These are phyloP conservation scores for Penicillium steckii DNA, from an alignment of 495 filamentous ascomycete genomes.

Conservation along the genomic window DNA sequence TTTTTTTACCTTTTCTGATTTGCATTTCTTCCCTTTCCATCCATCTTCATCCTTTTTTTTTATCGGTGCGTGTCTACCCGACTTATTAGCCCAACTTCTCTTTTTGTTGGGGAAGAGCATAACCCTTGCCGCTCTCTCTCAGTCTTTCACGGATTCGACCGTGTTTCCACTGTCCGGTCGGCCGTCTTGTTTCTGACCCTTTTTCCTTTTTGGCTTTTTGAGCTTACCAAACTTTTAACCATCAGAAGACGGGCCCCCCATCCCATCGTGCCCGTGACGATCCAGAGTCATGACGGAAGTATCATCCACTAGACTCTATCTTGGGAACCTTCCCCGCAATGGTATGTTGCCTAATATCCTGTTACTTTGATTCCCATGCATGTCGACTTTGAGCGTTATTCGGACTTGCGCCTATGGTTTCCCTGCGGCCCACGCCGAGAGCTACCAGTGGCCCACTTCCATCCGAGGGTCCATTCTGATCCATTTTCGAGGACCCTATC, in stretches of 20 bases:
- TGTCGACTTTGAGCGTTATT: constrained; percentile 13
- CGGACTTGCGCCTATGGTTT: constrained; percentile 13
- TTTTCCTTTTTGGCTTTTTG: constrained; percentile 6
- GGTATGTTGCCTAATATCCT: constrained; percentile 64
- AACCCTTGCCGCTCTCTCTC: neutral
- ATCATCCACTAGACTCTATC: constrained; percentile 89
- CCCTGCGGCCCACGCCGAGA: constrained; percentile 5
- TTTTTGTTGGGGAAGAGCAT: neutral
- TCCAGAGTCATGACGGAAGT: constrained; percentile 59
- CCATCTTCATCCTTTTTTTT: constrained; percentile 15
- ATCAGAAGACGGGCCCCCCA: too few relatives aligned
- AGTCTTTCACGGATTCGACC: constrained; percentile 14
- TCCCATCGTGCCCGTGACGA: constrained; percentile 3
- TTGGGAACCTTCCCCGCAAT: constrained; percentile 95
- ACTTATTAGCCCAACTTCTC: constrained; percentile 2
- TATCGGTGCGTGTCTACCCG: constrained; percentile 1
- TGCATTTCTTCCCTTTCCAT: constrained; percentile 36
- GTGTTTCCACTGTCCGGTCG: constrained; percentile 5
- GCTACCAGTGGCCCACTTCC: constrained; percentile 6
- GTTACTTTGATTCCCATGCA: constrained; percentile 26
- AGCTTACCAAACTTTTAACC: constrained; percentile 1
- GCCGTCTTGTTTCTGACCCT: constrained; percentile 9
- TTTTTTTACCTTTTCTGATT: too few relatives aligned
- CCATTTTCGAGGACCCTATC: constrained; percentile 1
- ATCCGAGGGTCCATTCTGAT: neutral